Conservation (phyloP, 2,329 filamentous ascomycete genomes). For the Chaetomiaceae sp. region DNA sequence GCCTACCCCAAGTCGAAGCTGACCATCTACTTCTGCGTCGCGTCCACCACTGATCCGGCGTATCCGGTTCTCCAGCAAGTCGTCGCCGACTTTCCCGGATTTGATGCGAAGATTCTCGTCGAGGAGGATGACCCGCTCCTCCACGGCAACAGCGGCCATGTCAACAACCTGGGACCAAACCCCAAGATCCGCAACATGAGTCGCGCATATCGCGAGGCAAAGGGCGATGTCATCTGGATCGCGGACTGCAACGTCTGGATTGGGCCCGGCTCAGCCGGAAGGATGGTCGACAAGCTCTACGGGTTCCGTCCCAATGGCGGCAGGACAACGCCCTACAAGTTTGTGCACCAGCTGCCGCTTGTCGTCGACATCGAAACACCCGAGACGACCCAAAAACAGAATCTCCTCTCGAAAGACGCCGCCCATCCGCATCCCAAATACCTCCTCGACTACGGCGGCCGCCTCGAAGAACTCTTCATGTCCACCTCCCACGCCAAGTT, state of each 20-base stretch:
- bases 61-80: slow-evolving; percentile 69
- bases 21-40: slow-evolving; percentile 78
- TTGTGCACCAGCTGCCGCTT: slow-evolving; percentile 90
- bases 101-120: slow-evolving; percentile 69
- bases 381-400: slow-evolving; percentile 11
- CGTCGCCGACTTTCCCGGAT: slow-evolving; percentile 65
- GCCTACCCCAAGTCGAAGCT: slow-evolving; percentile 72
- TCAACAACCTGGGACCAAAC: slow-evolving; percentile 74
- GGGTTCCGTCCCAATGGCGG: slow-evolving; percentile 55
- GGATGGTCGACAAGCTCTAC: slow-evolving; percentile 84
- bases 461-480: slow-evolving; percentile 93
- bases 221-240: slow-evolving; percentile 87
- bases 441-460: slow-evolving; percentile 60
- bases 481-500: slow-evolving; percentile 93
- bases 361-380: slow-evolving; percentile 65
- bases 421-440: background rate
- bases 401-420: slow-evolving; percentile 13
- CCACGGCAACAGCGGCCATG: slow-evolving; percentile 46
- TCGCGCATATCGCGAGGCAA: slow-evolving; percentile 82
- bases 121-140: slow-evolving; percentile 77
- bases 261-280: slow-evolving; percentile 67
- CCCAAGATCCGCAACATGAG: slow-evolving; percentile 99
- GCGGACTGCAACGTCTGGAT: slow-evolving; percentile 98
- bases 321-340: slow-evolving; percentile 65
- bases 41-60: slow-evolving; percentile 69